Conservation (phyloP, 495 filamentous ascomycete genomes). For the Penicillium egyptiacum region DNA sequence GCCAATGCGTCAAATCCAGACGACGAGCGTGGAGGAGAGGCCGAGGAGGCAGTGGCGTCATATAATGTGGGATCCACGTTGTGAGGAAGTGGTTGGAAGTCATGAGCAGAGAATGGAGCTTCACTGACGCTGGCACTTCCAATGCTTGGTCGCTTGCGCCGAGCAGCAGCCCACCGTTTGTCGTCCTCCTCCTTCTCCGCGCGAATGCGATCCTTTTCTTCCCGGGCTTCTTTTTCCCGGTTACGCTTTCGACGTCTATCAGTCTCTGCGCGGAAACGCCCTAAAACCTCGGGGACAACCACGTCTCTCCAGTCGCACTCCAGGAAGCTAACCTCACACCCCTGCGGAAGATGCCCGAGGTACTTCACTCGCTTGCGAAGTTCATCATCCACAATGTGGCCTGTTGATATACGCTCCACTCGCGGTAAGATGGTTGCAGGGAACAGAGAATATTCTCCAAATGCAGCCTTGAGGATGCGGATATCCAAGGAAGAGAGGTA, state of each 20-base stretch:
- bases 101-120: constrained; percentile 48
- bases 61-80: constrained; percentile 43
- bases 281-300: constrained; percentile 72
- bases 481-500: constrained; percentile 95
- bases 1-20: constrained; percentile 63
- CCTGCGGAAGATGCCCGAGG: constrained; percentile 84
- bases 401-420: constrained; percentile 88
- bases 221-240: constrained; percentile 79
- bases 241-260: constrained; percentile 77
- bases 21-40: constrained; percentile 57
- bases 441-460: constrained; percentile 78
- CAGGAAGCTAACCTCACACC: constrained; percentile 89
- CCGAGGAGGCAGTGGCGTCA: constrained; percentile 47
- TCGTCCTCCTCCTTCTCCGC: constrained; percentile 83
- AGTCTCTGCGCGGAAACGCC: constrained; percentile 71
- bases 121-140: constrained; percentile 33
- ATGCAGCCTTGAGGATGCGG: constrained; percentile 87
- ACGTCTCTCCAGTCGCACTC: constrained; percentile 98
- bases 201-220: constrained; percentile 85
- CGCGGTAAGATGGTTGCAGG: constrained; percentile 87
- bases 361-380: constrained; percentile 87
- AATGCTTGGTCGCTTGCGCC: constrained; percentile 47
- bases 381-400: constrained; percentile 88
- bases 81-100: constrained; percentile 66
- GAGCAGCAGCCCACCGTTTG: constrained; percentile 56